phyloP scores from a whole-genome alignment of 768 basidiomycete species.

The Kwoniella pini region DNA sequence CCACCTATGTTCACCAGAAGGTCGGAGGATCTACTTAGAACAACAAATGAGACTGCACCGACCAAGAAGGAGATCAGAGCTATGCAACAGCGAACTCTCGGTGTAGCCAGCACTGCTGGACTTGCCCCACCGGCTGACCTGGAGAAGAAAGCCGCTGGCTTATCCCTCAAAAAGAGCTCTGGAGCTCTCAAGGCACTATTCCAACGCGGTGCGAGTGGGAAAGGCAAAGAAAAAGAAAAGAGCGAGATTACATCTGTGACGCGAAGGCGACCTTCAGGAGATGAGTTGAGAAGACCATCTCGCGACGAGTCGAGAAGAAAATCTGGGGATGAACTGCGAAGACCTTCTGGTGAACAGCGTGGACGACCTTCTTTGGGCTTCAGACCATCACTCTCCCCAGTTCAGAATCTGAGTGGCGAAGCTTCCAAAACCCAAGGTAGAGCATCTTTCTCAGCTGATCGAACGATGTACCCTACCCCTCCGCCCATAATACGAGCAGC shows the following conservation, averaged over 20 bases:
- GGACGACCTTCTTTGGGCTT: slow-evolving; percentile 12
- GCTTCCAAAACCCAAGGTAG: slow-evolving; percentile 4
- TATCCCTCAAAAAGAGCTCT: slow-evolving; percentile 49
- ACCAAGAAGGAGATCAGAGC: slow-evolving; percentile 34
- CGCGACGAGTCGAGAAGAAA: neutral
- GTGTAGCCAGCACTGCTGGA: slow-evolving; percentile 21
- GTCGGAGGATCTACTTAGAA: slow-evolving; percentile 37
- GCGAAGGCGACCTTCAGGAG: neutral
- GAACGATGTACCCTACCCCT: slow-evolving; percentile 30
- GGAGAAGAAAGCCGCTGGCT: slow-evolving; percentile 36
- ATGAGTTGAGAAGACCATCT: slow-evolving; percentile 12
- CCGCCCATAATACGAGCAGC: slow-evolving; percentile 29
- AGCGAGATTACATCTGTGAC: slow-evolving; percentile 22
- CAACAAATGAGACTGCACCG: slow-evolving; percentile 11
- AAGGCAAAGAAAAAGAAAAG: slow-evolving; percentile 45
- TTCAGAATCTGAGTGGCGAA: neutral
- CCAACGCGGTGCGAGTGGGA: slow-evolving; percentile 35
- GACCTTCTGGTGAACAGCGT: slow-evolving; percentile 1
- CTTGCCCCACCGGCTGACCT: slow-evolving; percentile 6
- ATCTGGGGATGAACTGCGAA: slow-evolving; percentile 6
- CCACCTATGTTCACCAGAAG: slow-evolving; percentile 26
- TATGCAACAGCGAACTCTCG: slow-evolving; percentile 29
- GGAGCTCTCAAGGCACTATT: slow-evolving; percentile 51
- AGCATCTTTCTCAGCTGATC: slow-evolving; percentile 25
- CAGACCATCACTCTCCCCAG: slow-evolving; percentile 7